phyloP scores from a whole-genome alignment of 75 land plant species.

The Pinus tabuliformis region DNA sequence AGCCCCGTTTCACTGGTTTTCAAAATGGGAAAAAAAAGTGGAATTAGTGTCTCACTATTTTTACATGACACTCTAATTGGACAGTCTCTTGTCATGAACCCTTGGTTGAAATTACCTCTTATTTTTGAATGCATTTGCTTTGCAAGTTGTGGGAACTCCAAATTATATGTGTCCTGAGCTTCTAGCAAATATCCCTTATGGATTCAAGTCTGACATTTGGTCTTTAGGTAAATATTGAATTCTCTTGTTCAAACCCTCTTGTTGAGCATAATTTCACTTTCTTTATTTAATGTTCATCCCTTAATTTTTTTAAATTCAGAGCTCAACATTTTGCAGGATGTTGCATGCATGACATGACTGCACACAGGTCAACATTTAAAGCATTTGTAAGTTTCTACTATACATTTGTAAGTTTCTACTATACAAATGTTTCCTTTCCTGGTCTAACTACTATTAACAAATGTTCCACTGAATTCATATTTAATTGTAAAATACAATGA shows the following conservation, averaged over 20 bases:
- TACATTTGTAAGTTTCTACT: slow-evolving; percentile 62
- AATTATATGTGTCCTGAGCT: slow-evolving; percentile 93
- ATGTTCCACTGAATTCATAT: background rate
- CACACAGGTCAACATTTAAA: slow-evolving; percentile 92
- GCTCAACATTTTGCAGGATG: slow-evolving; percentile 59
- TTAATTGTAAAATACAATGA: no score
- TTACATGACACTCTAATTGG: background rate
- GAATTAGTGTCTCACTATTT: background rate
- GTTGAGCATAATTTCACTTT: background rate
- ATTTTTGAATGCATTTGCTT: background rate
- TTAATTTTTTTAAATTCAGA: slow-evolving; percentile 5
- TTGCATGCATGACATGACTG: slow-evolving; percentile 94
- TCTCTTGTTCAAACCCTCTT: background rate
- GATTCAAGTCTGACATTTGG: slow-evolving; percentile 90
- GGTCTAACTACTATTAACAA: background rate
- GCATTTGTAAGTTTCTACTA: slow-evolving; percentile 78
- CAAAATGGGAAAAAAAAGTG: background rate
- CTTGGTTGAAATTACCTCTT: background rate
- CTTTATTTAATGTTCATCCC: background rate
- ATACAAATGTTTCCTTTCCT: background rate
- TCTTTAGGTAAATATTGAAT: slow-evolving; percentile 57
- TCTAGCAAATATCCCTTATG: slow-evolving; percentile 97
- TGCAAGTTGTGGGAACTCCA: slow-evolving; percentile 90
- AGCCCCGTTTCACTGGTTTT: background rate
- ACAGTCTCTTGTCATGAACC: background rate